Evolutionary conservation across 768 basidiomycete genomes (phyloP).

Genomic region (Pleurotus citrinopileatus): DNA sequence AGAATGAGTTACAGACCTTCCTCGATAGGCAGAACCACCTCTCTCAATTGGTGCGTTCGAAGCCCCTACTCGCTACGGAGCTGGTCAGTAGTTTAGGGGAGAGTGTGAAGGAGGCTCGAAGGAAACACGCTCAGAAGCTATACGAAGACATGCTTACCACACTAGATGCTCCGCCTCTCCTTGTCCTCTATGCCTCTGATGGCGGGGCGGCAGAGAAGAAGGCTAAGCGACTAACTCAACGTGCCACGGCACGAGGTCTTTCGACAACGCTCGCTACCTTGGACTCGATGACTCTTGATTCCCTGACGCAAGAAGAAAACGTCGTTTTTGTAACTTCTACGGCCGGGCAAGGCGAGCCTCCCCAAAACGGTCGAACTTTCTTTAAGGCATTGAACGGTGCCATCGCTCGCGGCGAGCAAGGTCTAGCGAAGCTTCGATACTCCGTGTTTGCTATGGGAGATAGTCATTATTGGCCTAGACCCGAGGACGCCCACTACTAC

Average conservation of each 20-base stretch:
- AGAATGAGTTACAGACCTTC: slow-evolving; percentile 91
- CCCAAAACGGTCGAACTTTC: slow-evolving; percentile 91
- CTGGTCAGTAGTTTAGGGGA: slow-evolving; percentile 83
- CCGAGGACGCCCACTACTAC: slow-evolving; percentile 97
- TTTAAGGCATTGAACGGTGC: slow-evolving; percentile 82
- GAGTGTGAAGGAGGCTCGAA: slow-evolving; percentile 80
- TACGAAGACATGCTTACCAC: slow-evolving; percentile 82
- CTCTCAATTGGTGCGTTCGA: slow-evolving; percentile 84
- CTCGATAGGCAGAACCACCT: slow-evolving; percentile 96
- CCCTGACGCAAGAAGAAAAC: slow-evolving; percentile 69
- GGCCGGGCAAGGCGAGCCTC: slow-evolving; percentile 96
- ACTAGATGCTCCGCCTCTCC: slow-evolving; percentile 85
- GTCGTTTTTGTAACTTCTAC: slow-evolving; percentile 88
- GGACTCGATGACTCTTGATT: slow-evolving; percentile 78
- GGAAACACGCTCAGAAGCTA: slow-evolving; percentile 74
- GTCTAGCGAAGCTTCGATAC: slow-evolving; percentile 65
- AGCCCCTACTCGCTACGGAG: slow-evolving; percentile 77
- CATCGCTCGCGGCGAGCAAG: slow-evolving; percentile 51
- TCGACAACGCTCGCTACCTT: slow-evolving; percentile 71
- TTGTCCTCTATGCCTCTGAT: slow-evolving; percentile 93
- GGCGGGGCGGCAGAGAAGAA: slow-evolving; percentile 96
- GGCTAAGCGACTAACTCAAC: slow-evolving; percentile 80
- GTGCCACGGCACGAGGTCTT: slow-evolving; percentile 84
- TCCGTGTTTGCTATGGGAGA: slow-evolving; percentile 96
- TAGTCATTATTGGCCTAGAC: slow-evolving; percentile 98